Evolutionary conservation across 202 grass and related monocot genomes (phyloP).

Genomic region (Sporobolus alterniflorus): DNA sequence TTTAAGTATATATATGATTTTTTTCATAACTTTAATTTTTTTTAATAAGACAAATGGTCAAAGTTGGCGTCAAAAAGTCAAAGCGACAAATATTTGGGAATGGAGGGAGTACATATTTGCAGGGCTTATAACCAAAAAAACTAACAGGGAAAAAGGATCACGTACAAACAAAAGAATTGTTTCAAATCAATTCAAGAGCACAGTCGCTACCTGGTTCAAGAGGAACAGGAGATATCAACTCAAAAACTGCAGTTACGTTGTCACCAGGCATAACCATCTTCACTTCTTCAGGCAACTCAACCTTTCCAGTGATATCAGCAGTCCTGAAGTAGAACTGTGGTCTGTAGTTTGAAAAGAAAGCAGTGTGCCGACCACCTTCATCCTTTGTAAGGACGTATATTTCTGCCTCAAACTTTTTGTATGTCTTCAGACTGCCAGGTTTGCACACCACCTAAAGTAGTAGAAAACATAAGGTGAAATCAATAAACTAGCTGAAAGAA

Average conservation of each 20-base stretch:
- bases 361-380: constrained; percentile 94
- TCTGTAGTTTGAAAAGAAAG: constrained; percentile 90
- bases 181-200: neutral
- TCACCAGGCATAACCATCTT: constrained; percentile 99
- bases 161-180: neutral
- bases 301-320: constrained; percentile 90
- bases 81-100: too few relatives aligned
- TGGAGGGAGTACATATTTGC: too few relatives aligned
- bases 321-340: constrained; percentile 99
- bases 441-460: constrained; percentile 80
- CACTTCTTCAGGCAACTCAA: constrained; percentile 58
- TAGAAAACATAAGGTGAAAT: neutral
- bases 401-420: constrained; percentile 88
- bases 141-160: neutral
- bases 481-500: neutral
- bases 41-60: too few relatives aligned
- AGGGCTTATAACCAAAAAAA: too few relatives aligned
- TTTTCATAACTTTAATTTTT: too few relatives aligned
- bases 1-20: too few relatives aligned
- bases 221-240: constrained; percentile 85
- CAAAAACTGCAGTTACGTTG: constrained; percentile 83
- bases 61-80: too few relatives aligned
- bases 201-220: constrained; percentile 73
- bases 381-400: constrained; percentile 94
- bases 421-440: constrained; percentile 84